phyloP scores from a whole-genome alignment of 2,329 filamentous ascomycete species.

The Colletotrichum tropicale region DNA sequence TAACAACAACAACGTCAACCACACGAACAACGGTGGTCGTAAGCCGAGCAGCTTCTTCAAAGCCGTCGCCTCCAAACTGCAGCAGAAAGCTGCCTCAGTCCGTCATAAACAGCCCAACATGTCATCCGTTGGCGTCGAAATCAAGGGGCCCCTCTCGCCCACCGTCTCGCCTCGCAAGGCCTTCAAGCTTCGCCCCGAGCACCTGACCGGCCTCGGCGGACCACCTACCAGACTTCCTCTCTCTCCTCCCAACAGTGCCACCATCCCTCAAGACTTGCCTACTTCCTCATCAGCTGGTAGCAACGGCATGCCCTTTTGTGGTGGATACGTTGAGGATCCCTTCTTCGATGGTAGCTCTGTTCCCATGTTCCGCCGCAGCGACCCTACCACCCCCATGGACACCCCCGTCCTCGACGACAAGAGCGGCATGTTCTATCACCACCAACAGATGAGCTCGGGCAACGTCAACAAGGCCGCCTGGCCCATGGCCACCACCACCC shows the following conservation, averaged over 20 bases:
- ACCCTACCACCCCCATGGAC: slow-evolving; percentile 40
- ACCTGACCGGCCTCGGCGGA: slow-evolving; percentile 14
- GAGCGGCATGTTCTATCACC: slow-evolving; percentile 31
- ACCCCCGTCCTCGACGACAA: slow-evolving; percentile 39
- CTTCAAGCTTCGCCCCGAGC: slow-evolving; percentile 33
- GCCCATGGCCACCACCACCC: slow-evolving; percentile 23
- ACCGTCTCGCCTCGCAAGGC: slow-evolving; percentile 31
- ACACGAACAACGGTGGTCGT: slow-evolving; percentile 16
- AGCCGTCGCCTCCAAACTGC: slow-evolving; percentile 44
- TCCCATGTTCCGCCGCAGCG: slow-evolving; percentile 31
- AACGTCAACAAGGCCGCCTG: slow-evolving; percentile 27
- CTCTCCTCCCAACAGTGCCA: slow-evolving; percentile 28
- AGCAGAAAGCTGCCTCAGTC: slow-evolving; percentile 41
- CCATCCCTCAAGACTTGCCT: slow-evolving; percentile 24
- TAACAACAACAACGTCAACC: slow-evolving; percentile 10
- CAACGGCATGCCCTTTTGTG: slow-evolving; percentile 31
- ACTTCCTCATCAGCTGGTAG: background rate
- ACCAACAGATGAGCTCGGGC: slow-evolving; percentile 21
- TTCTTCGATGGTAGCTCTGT: slow-evolving; percentile 36
- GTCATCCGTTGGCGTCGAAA: slow-evolving; percentile 19
- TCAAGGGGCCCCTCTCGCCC: slow-evolving; percentile 17
- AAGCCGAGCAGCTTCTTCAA: slow-evolving; percentile 45
- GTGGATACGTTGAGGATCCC: slow-evolving; percentile 42
- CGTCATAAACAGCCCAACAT: slow-evolving; percentile 24
- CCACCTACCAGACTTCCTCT: slow-evolving; percentile 24